Percentiles rank a stretch among this genome's conserved stretches.
phyloP scores from a whole-genome alignment of 2,329 filamentous ascomycete genomes.

The Clonostachys chloroleuca region DNA sequence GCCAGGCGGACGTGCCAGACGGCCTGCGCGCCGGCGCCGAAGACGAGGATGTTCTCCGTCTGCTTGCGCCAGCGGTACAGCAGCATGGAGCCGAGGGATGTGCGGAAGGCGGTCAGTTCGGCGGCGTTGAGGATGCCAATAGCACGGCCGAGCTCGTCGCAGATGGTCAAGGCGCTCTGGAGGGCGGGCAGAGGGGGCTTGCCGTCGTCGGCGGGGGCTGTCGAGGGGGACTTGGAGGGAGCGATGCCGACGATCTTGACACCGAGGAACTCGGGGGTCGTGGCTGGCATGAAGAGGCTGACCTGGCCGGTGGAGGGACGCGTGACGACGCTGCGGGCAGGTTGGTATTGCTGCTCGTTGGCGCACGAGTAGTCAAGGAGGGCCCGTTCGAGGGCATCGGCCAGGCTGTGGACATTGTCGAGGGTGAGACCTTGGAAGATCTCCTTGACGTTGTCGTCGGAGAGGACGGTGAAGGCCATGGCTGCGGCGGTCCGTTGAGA shows the following conservation, averaged over 20 bases:
- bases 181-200: neutral
- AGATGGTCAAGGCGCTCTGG: conserved; percentile 48
- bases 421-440: too few relatives aligned
- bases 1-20: conserved; percentile 68
- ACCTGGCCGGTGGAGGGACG: conserved; percentile 8
- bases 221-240: neutral
- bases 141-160: conserved; percentile 52
- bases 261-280: conserved; percentile 8
- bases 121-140: conserved; percentile 64
- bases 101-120: conserved; percentile 66
- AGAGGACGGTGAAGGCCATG: too few relatives aligned
- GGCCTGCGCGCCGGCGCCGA: conserved; percentile 12
- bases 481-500: too few relatives aligned
- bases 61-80: conserved; percentile 38
- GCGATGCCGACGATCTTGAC: conserved; percentile 14
- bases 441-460: too few relatives aligned
- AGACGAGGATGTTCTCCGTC: conserved; percentile 12
- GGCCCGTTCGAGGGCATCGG: neutral
- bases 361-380: conserved; percentile 9
- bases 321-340: conserved; percentile 8
- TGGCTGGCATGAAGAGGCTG: conserved; percentile 15
- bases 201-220: neutral
- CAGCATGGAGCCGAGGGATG: conserved; percentile 58
- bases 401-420: too few relatives aligned
- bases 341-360: conserved; percentile 11